Conservation (phyloP, 2,329 filamentous ascomycete genomes). For the Trichoderma koningiopsis region DNA sequence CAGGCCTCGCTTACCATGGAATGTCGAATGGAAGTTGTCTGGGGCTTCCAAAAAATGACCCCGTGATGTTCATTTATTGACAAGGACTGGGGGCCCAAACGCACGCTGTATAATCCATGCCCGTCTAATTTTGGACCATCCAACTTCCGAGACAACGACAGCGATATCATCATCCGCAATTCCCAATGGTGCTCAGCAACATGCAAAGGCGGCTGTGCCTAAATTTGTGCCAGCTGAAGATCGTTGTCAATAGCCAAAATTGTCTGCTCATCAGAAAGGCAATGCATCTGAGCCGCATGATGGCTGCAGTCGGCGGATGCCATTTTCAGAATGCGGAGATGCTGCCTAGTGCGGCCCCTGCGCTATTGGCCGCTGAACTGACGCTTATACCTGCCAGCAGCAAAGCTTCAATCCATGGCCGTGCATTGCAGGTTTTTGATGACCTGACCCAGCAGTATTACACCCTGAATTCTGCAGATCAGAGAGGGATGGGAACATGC, state of each 20-base stretch:
- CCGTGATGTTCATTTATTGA: not conserved
- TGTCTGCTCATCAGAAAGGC: not conserved
- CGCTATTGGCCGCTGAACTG: not conserved
- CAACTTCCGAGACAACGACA: not conserved
- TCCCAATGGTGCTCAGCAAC: not conserved
- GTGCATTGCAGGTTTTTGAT: not conserved
- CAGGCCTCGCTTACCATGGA: slow-evolving; percentile 15
- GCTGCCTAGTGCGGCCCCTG: slow-evolving; percentile 12
- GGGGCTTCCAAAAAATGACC: not conserved
- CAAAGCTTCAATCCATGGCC: not conserved
- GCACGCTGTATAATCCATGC: not conserved
- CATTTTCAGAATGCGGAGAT: slow-evolving; percentile 15
- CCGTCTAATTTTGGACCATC: not conserved
- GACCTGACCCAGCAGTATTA: not conserved
- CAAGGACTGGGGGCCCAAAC: not conserved
- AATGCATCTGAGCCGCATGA: not conserved
- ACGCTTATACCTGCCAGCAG: not conserved
- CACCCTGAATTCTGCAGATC: not conserved
- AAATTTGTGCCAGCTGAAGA: not conserved
- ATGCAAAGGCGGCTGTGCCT: slow-evolving; percentile 4
- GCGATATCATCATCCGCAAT: not conserved
- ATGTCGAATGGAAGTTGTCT: slow-evolving; percentile 8
- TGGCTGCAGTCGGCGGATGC: slow-evolving; percentile 17
- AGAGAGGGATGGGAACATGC: not conserved
- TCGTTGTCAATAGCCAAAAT: not conserved